phyloP scores from a whole-genome alignment of 2,329 filamentous ascomycete species.

The Cladosporium phlei region DNA sequence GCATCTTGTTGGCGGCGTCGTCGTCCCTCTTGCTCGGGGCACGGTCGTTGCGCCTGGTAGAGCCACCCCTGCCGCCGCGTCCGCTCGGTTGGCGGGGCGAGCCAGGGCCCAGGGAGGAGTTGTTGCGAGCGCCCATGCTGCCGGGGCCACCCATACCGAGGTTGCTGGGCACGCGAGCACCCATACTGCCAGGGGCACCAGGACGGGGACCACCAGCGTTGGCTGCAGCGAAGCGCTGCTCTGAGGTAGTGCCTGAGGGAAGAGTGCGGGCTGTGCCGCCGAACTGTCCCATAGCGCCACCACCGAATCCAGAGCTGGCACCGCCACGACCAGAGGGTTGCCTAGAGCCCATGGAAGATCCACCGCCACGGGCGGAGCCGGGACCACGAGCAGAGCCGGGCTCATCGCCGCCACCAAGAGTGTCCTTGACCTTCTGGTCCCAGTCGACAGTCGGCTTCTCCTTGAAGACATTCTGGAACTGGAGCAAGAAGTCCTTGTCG shows the following conservation, averaged over 20 bases:
- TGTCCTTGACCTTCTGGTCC: slow-evolving; percentile 78
- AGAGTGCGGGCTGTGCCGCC: slow-evolving; percentile 52
- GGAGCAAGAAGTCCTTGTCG: slow-evolving; percentile 88
- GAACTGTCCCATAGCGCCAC: slow-evolving; percentile 68
- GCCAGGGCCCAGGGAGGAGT: slow-evolving; percentile 58
- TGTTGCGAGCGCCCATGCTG: slow-evolving; percentile 45
- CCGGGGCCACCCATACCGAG: slow-evolving; percentile 39
- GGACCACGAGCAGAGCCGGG: slow-evolving; percentile 55
- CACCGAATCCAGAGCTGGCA: slow-evolving; percentile 35
- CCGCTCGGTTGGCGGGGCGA: slow-evolving; percentile 56
- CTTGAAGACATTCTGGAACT: slow-evolving; percentile 93
- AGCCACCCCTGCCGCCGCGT: slow-evolving; percentile 55
- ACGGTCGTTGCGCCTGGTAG: slow-evolving; percentile 58
- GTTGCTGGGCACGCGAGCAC: slow-evolving; percentile 52
- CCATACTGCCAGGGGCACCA: slow-evolving; percentile 49
- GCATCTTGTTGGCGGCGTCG: slow-evolving; percentile 77
- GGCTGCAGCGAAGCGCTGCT: slow-evolving; percentile 59
- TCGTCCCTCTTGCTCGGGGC: slow-evolving; percentile 51
- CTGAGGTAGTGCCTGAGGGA: slow-evolving; percentile 71
- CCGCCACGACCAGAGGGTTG: slow-evolving; percentile 39
- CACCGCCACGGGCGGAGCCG: slow-evolving; percentile 52
- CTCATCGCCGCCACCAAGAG: slow-evolving; percentile 71
- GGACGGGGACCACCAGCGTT: slow-evolving; percentile 18
- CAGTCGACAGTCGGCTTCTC: slow-evolving; percentile 95
- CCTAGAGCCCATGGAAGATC: slow-evolving; percentile 45